Evolutionary conservation across 495 filamentous ascomycete species (phyloP).

Genomic region (Penicillium verhagenii): DNA sequence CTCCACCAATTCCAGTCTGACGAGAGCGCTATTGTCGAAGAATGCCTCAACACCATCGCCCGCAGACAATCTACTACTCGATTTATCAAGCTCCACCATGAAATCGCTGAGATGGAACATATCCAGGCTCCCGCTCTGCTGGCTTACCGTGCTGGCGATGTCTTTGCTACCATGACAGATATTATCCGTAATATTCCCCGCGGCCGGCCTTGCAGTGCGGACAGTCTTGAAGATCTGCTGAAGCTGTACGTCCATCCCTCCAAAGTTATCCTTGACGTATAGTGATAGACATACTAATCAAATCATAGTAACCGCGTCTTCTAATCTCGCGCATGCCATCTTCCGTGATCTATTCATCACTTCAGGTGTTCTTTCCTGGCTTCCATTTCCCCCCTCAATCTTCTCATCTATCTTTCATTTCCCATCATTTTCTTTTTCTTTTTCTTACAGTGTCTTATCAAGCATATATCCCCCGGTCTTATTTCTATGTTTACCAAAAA

Average conservation of each 20-base stretch:
- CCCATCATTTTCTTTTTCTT: not conserved
- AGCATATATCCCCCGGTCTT: not conserved
- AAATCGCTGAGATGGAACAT: conserved; percentile 92
- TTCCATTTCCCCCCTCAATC: not conserved
- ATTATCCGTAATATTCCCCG: conserved; percentile 81
- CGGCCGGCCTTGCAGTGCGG: conserved; percentile 56
- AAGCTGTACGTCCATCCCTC: conserved; percentile 53
- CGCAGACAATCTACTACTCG: conserved; percentile 64
- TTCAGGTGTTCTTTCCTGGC: not conserved
- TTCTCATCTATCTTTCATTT: conserved; percentile 4
- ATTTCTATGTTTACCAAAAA: not conserved
- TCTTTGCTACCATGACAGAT: conserved; percentile 86
- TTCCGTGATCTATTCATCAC: not conserved
- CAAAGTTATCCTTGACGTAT: not conserved
- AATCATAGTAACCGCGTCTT: conserved; percentile 32
- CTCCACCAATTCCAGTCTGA: conserved; percentile 61
- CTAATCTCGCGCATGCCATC: conserved; percentile 9
- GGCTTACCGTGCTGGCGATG: conserved; percentile 83
- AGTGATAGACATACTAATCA: conserved; percentile 5
- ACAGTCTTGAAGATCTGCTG: conserved; percentile 61
- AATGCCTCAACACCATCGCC: conserved; percentile 71
- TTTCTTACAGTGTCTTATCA: not conserved
- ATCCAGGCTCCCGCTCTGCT: conserved; percentile 85
- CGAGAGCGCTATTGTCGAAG: conserved; percentile 73
- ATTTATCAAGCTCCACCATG: conserved; percentile 88